Evolutionary conservation across 495 filamentous ascomycete genomes (phyloP).

Genomic region (Daldinia caldariorum): DNA sequence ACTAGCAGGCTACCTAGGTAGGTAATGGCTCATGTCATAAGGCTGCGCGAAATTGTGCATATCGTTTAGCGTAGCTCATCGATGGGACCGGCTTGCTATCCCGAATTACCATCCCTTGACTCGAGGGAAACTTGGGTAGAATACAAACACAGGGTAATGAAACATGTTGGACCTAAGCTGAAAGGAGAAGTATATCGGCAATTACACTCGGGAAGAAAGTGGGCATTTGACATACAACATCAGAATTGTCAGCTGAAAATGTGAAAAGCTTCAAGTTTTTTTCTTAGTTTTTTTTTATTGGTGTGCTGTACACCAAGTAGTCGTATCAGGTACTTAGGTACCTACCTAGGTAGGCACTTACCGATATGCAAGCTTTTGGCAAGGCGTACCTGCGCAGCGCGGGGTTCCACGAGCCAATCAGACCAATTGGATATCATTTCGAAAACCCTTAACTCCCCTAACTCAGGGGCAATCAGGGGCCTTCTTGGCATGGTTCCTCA

Average conservation of each 20-base stretch:
- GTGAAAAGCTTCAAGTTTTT: too few relatives aligned
- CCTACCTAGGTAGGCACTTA: too few relatives aligned
- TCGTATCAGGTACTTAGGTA: not conserved
- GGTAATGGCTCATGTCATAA: conserved; percentile 6
- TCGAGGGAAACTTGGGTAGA: not conserved
- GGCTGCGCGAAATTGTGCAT: conserved; percentile 18
- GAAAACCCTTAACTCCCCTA: conserved; percentile 18
- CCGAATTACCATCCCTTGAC: conserved; percentile 13
- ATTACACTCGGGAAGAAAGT: not conserved
- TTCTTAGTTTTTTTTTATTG: too few relatives aligned
- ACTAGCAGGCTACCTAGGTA: too few relatives aligned
- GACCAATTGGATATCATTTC: not conserved
- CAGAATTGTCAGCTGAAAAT: not conserved
- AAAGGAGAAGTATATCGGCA: conserved; percentile 4
- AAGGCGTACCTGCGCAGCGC: not conserved
- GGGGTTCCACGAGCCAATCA: conserved; percentile 23
- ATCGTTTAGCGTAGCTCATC: conserved; percentile 2
- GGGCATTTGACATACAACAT: not conserved
- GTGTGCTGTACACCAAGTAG: too few relatives aligned
- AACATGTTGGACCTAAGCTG: conserved; percentile 23
- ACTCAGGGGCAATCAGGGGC: conserved; percentile 40
- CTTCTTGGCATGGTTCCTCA: conserved; percentile 40
- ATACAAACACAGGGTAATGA: conserved; percentile 23
- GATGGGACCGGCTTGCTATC: conserved; percentile 14
- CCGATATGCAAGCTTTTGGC: not conserved